Conservation (phyloP, 306 rosid species). For the Rosa lucieae region DNA sequence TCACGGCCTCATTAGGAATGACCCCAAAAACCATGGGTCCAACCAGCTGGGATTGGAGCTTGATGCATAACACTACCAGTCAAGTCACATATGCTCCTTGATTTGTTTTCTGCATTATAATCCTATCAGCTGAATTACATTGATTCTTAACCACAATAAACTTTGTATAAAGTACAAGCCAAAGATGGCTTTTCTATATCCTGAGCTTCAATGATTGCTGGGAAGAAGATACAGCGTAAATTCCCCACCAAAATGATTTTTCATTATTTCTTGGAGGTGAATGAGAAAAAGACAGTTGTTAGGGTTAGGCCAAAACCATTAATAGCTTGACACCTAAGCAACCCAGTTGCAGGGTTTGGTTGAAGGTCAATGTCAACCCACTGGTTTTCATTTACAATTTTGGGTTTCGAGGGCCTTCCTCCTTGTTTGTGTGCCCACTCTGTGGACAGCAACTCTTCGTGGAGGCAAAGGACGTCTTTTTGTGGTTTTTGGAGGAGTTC, state of each 20-base stretch:
- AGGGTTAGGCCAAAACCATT: neutral
- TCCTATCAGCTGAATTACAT: neutral
- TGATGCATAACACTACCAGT: neutral
- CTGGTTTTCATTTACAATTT: neutral
- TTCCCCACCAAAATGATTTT: neutral
- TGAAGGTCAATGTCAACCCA: conserved; percentile 3
- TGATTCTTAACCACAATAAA: neutral
- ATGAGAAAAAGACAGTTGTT: neutral
- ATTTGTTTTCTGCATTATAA: neutral
- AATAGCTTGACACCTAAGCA: neutral
- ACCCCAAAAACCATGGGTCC: neutral
- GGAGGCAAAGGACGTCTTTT: neutral
- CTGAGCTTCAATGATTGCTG: neutral
- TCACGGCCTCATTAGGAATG: neutral
- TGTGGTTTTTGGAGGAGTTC: neutral
- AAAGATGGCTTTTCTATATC: neutral
- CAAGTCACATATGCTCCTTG: neutral
- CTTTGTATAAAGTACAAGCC: neutral
- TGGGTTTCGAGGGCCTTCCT: neutral
- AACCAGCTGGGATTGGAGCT: neutral
- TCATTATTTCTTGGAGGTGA: neutral
- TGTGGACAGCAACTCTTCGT: neutral
- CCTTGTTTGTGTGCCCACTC: neutral
- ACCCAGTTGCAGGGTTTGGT: conserved; percentile 1
- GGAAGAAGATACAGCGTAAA: neutral